Conservation (phyloP, 2,329 filamentous ascomycete genomes). For the Metarhizium sp. region DNA sequence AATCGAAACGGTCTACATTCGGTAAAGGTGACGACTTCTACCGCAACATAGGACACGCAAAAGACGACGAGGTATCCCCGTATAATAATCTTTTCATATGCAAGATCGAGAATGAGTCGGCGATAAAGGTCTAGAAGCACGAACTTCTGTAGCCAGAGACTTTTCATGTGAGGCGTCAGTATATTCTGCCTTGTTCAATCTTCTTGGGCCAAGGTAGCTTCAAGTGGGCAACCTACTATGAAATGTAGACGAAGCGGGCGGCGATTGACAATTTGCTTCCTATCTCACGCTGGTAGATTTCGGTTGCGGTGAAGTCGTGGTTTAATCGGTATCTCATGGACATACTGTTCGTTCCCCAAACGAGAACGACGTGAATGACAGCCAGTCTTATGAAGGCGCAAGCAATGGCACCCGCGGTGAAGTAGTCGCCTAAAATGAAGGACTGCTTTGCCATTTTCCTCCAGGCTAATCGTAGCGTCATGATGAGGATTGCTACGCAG, state of each 20-base stretch:
- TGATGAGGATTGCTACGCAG: conserved; percentile 14
- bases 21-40: conserved; percentile 23
- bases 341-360: conserved; percentile 27
- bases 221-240: conserved; percentile 19
- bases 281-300: conserved; percentile 23
- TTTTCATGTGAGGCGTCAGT: conserved; percentile 1
- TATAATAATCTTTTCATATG: conserved; percentile 15
- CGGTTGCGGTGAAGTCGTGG: conserved; percentile 17
- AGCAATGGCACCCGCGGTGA: conserved; percentile 30
- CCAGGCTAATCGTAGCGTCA: conserved; percentile 12
- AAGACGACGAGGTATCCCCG: conserved; percentile 17
- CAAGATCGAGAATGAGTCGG: conserved; percentile 14
- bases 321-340: conserved; percentile 11
- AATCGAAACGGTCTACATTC: conserved; percentile 37
- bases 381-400: conserved; percentile 15
- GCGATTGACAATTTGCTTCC: conserved; percentile 24
- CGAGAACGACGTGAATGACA: conserved; percentile 23
- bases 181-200: background rate
- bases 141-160: conserved; percentile 20
- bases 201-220: background rate
- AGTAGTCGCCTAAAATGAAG: conserved; percentile 13
- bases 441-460: conserved; percentile 11
- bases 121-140: conserved; percentile 18
- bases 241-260: conserved; percentile 23
- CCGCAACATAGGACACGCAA: conserved; percentile 19